Base-by-base conservation (phyloP, 176 grass and related monocot species). In the Lolium multiflorum region DNA sequence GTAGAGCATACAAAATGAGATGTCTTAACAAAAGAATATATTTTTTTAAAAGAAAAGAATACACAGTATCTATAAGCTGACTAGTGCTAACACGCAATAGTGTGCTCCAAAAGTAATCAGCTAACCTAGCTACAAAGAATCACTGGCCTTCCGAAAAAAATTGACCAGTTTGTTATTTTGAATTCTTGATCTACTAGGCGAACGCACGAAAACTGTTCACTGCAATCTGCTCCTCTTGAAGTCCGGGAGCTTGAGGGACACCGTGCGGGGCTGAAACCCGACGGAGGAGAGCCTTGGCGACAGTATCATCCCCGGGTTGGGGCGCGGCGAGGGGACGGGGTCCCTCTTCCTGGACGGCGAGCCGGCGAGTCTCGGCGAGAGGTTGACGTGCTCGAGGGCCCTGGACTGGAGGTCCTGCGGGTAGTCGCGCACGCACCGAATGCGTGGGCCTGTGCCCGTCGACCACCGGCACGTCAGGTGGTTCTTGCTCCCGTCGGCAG, bases 331-430 rank as follows among this genome's bases (percentile, higher is more conserved):
- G 14, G 92, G 97, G 39, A 99, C 95, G 5, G 94, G 89, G 47
- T 92, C 83, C 89, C 85, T 93, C 73, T 91, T 95, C 89, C 90
- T 82, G 4, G 60, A 60, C 47, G 89, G 90, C 21, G 90, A 90
- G 11, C 75, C 77, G 20, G 14, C 46, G 31, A 82, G 22, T 31
- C 90, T 91, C 21, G 97, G 97, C 22, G 97, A 99, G 9, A 99
- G 92, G 86, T 96, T 99, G 16, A 99, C 97, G 46, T 99, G 97
- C 90, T 99, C 97, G 0, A 99, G 86, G 20, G 97, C 97, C 87
- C 67, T 92, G 59, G 47, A 93, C 86, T 99, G 97, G 5, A 99
- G 94, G 63, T 97, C 90, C 59, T 84, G 74, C 17, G 94, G 94
- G 83, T 99, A 99, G 82, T 99, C 97, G 15, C 97, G 92, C 75